Conservation (phyloP, 768 basidiomycete species). For the Tricholoma sp. region DNA sequence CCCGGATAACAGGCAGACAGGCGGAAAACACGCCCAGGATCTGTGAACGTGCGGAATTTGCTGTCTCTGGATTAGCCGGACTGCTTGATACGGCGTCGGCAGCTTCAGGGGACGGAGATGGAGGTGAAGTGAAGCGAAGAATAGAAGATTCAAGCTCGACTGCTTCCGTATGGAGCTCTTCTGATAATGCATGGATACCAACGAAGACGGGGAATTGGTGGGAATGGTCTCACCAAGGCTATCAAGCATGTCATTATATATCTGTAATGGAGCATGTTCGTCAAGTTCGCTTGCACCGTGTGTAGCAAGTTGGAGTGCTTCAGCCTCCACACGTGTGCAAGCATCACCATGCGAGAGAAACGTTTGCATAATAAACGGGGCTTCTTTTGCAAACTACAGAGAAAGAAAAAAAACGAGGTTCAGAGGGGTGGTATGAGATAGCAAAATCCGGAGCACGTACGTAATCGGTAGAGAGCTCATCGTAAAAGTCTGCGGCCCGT, state of each 20-base stretch:
- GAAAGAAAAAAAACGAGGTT: background rate
- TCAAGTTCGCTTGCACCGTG: constrained; percentile 21
- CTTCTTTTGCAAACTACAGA: constrained; percentile 36
- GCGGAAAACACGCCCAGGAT: constrained; percentile 38
- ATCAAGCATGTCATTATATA: constrained; percentile 39
- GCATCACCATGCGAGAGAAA: constrained; percentile 44
- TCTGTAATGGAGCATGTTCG: constrained; percentile 35
- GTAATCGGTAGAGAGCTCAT: constrained; percentile 33
- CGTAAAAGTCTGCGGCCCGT: constrained; percentile 37
- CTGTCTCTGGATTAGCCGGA: constrained; percentile 7
- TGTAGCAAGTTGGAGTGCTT: constrained; percentile 39
- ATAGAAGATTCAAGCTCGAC: constrained; percentile 22
- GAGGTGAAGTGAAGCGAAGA: constrained; percentile 15
- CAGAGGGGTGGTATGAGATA: background rate
- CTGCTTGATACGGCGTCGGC: background rate
- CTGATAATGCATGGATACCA: constrained; percentile 6
- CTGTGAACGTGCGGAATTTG: constrained; percentile 30
- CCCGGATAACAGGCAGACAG: constrained; percentile 42
- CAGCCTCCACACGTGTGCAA: constrained; percentile 35
- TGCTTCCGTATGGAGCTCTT: constrained; percentile 19
- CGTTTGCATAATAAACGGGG: constrained; percentile 42
- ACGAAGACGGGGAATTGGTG: constrained; percentile 17
- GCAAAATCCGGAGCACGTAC: constrained; percentile 22
- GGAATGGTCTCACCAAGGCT: constrained; percentile 31
- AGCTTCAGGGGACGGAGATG: background rate